A percentile compares a stretch with the other conserved stretches of the same genome.
phyloP scores from a whole-genome alignment of 345 rosid species.

The Bruguiera parviflora region DNA sequence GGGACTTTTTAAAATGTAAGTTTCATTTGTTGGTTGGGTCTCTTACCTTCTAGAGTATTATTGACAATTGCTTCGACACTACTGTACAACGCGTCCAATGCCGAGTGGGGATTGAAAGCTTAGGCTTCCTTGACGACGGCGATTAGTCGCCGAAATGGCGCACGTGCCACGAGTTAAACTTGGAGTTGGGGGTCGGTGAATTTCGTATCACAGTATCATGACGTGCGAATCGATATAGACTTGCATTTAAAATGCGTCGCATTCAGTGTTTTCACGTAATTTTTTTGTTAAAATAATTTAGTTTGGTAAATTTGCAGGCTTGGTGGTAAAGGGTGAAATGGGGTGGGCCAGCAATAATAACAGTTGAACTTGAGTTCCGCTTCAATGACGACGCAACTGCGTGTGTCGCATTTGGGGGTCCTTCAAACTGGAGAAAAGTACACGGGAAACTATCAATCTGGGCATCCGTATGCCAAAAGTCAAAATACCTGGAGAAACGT shows the following conservation, averaged over 20 bases:
- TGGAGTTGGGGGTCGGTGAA: too few relatives aligned
- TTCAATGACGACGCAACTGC: neutral
- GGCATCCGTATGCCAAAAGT: neutral
- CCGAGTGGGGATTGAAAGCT: conserved; percentile 16
- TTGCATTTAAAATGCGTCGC: too few relatives aligned
- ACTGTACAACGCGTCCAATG: conserved; percentile 27
- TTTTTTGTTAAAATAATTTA: too few relatives aligned
- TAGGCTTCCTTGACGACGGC: neutral
- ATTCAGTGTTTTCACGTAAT: too few relatives aligned
- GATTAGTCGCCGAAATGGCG: conserved; percentile 12
- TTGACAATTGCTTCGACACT: conserved; percentile 25
- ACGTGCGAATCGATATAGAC: too few relatives aligned
- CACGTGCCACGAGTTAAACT: neutral
- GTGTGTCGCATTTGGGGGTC: neutral
- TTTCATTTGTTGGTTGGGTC: conserved; percentile 19
- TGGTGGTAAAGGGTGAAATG: neutral
- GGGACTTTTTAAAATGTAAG: conserved; percentile 3
- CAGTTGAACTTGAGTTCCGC: conserved; percentile 6
- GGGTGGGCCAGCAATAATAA: conserved; percentile 24
- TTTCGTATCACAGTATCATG: too few relatives aligned
- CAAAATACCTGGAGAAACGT: neutral
- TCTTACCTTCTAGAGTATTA: neutral
- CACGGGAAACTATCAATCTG: neutral
- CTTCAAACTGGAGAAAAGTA: neutral
- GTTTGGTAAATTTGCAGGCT: conserved; percentile 4